Base-by-base conservation (phyloP, 768 basidiomycete genomes). In the Dendrothele bispora region DNA sequence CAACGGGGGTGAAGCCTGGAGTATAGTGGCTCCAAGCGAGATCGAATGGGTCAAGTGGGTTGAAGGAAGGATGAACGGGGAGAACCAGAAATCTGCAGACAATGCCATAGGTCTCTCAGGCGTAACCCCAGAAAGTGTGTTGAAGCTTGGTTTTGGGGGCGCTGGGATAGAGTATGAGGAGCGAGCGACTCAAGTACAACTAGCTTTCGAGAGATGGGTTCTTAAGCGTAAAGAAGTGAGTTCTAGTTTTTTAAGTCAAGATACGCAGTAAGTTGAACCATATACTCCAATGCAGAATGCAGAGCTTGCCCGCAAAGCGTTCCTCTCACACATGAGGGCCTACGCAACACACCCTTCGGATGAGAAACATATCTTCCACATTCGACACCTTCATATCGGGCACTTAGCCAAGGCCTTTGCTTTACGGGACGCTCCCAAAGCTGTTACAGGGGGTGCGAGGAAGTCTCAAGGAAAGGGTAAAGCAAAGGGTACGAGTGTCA, bases 361-460 rank as follows among this genome's bases (percentile, higher is more conserved):
- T 51, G 97, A 98, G 66, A 99, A 98, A 61, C 85, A 92, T 54
- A 91, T 98, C 43, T 99, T 99, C 74, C 95, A 98, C 66, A 84
- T 98, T 50, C 88, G 88, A 14, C 83, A 95, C 61, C 77, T 98
- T 7, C 97, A 99, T 61, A 78, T 97, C 36, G 97, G 97, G 2
- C 97, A 99, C 71, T 68, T 92, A 38, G 92, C 94, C 14, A 95
- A 95, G 66, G 82, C 92, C 1, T 95, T 95, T 59, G 90, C 89
- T 1, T 73, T 95, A 53, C 87, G 93, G 25, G 93, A 95, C 24
- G 87, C 93, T 7, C 92, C 93, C 1, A 78, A 70, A 44, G 56
- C 73, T 18, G 75, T 78, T 34, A 74, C 70, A 41, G 37, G 43
- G 32, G 55, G 51, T 25, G 46, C 52, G 36, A 54, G 58, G 18